These are phyloP conservation scores for Eimeria zaria DNA, from an alignment of 169 alveolate genomes.

Conservation along the genomic window DNA sequence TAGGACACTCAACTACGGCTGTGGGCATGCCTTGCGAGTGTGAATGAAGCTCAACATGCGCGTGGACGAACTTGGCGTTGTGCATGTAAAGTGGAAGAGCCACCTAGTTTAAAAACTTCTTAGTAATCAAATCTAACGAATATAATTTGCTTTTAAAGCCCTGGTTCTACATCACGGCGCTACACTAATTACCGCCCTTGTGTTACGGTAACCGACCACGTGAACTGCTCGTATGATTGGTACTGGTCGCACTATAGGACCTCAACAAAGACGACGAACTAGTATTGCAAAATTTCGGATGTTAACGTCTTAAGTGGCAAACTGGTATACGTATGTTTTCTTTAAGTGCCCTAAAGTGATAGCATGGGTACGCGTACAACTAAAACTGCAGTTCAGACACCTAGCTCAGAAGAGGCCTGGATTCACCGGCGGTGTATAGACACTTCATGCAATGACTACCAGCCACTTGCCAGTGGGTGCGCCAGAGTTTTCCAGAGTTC, in stretches of 20 bases:
- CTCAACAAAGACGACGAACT: background rate
- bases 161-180: background rate
- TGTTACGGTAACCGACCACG: background rate
- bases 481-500: conserved; percentile 80
- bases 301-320: background rate
- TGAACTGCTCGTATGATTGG: background rate
- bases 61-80: background rate
- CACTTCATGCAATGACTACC: conserved; percentile 8
- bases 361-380: background rate
- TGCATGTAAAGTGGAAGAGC: background rate
- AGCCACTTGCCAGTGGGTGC: conserved; percentile 31
- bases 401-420: background rate
- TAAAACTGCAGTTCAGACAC: background rate
- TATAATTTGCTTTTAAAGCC: background rate
- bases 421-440: background rate
- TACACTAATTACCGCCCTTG: background rate
- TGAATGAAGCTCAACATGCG: background rate
- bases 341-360: background rate
- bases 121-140: background rate
- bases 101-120: background rate
- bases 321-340: background rate
- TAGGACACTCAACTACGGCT: background rate
- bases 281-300: background rate
- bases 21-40: background rate
- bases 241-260: background rate